Percentiles rank a stretch among this genome's conserved stretches.
phyloP scores from a whole-genome alignment of 768 basidiomycete species.

The Kwoniella shandongensis region DNA sequence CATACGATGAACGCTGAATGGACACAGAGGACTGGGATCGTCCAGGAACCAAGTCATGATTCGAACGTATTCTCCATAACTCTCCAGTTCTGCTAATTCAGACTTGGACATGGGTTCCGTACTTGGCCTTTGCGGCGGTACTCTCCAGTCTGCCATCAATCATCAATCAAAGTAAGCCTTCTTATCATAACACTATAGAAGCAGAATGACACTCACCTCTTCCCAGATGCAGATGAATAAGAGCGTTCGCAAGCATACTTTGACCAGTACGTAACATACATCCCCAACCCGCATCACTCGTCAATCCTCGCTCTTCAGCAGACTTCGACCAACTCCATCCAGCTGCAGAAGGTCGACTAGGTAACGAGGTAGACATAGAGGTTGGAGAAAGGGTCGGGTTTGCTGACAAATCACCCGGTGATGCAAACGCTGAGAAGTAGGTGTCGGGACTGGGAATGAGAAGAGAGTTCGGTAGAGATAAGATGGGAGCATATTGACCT shows the following conservation, averaged over 20 bases:
- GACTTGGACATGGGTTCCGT: conserved; percentile 52
- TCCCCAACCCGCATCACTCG: conserved; percentile 83
- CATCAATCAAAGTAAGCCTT: too few species aligned
- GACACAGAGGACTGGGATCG: conserved; percentile 74
- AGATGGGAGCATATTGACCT: conserved; percentile 77
- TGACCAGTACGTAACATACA: conserved; percentile 90
- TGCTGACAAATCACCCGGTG: conserved; percentile 21
- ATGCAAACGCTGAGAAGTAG: conserved; percentile 42
- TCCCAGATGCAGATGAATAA: conserved; percentile 73
- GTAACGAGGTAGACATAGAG: neutral
- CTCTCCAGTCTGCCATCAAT: conserved; percentile 71
- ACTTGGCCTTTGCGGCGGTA: conserved; percentile 64
- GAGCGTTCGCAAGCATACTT: conserved; percentile 73
- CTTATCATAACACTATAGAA: too few species aligned
- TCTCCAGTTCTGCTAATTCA: conserved; percentile 39
- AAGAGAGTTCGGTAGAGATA: conserved; percentile 36
- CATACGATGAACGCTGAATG: conserved; percentile 96
- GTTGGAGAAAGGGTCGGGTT: conserved; percentile 1
- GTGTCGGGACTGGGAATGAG: conserved; percentile 42
- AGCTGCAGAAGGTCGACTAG: conserved; percentile 27
- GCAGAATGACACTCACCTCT: conserved; percentile 63
- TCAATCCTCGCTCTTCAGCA: conserved; percentile 73
- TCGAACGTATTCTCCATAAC: conserved; percentile 82
- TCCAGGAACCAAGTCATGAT: conserved; percentile 95
- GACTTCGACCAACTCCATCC: conserved; percentile 43